Percentiles rank a stretch among this genome's conserved stretches.
These are phyloP conservation scores for Candida quercuum DNA, from an alignment of 805 yeast genomes.

Conservation along the genomic window DNA sequence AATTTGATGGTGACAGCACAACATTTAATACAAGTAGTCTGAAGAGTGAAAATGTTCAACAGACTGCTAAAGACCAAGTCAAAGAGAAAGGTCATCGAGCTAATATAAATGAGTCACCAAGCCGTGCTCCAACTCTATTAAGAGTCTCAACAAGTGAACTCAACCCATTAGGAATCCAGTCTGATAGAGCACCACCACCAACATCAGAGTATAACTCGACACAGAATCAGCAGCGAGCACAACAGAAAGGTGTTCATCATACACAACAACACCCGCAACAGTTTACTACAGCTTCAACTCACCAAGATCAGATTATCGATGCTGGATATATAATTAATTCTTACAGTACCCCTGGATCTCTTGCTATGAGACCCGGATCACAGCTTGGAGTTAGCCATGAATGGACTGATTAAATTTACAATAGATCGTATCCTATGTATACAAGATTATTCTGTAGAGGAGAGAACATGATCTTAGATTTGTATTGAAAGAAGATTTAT, in stretches of 20 bases:
- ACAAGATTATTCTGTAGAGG: background rate
- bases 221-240: no score
- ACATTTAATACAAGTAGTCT: no score
- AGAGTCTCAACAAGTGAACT: background rate
- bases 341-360: constrained; percentile 18
- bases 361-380: constrained; percentile 13
- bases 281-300: background rate
- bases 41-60: no score
- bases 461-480: no score
- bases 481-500: no score
- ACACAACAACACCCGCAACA: no score
- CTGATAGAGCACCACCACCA: background rate
- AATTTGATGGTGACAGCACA: no score
- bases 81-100: background rate
- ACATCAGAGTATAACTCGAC: no score
- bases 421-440: background rate
- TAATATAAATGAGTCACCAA: background rate
- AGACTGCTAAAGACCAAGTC: constrained; percentile 1
- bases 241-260: no score
- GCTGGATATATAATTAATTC: constrained; percentile 13
- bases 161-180: background rate
- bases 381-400: constrained; percentile 12
- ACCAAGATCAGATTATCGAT: constrained; percentile 1
- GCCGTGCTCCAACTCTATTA: background rate
- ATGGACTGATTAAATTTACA: constrained; percentile 11